Percentiles rank a stretch among this genome's conserved stretches.
Evolutionary conservation across 2,329 filamentous ascomycete species (phyloP).

Genomic region (Cylindrodendrum hubeiense): DNA sequence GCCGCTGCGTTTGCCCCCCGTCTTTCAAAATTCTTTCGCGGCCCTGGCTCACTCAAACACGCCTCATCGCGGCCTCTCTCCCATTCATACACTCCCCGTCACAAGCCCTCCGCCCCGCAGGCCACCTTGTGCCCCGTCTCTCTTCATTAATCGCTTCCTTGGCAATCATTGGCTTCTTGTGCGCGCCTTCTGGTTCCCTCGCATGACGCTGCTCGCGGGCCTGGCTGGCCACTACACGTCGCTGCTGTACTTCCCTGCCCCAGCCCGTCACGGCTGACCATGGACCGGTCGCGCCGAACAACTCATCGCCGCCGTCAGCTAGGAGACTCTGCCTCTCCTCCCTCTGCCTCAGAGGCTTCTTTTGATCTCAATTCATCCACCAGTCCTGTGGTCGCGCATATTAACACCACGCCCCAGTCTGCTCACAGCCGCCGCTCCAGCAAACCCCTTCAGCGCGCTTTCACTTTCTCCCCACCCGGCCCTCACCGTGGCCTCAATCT

Average conservation of each 20-base stretch:
- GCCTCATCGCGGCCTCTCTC: conserved; percentile 39
- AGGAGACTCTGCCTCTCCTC: conserved; percentile 50
- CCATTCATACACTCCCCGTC: conserved; percentile 38
- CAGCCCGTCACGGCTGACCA: conserved; percentile 47
- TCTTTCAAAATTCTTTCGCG: conserved; percentile 49
- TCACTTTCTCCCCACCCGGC: conserved; percentile 53
- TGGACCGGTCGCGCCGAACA: conserved; percentile 55
- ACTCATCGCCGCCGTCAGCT: conserved; percentile 49
- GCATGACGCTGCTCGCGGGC: conserved; percentile 44
- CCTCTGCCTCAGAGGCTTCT: conserved; percentile 47
- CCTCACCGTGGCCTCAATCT: conserved; percentile 45
- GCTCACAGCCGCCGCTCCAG: conserved; percentile 48
- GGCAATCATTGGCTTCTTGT: conserved; percentile 29
- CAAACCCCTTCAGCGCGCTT: conserved; percentile 52
- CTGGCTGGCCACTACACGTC: conserved; percentile 47
- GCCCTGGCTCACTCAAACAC: conserved; percentile 48
- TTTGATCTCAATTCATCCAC: conserved; percentile 47
- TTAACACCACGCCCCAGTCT: conserved; percentile 49
- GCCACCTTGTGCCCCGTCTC: conserved; percentile 18
- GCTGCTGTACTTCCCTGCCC: conserved; percentile 45
- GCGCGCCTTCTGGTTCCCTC: conserved; percentile 33
- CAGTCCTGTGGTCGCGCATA: conserved; percentile 50
- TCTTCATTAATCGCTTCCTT: conserved; percentile 24
- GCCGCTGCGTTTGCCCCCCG: conserved; percentile 40
- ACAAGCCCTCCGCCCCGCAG: conserved; percentile 32